phyloP scores from a whole-genome alignment of 2,329 filamentous ascomycete species.

The Setomelanomma holmii region DNA sequence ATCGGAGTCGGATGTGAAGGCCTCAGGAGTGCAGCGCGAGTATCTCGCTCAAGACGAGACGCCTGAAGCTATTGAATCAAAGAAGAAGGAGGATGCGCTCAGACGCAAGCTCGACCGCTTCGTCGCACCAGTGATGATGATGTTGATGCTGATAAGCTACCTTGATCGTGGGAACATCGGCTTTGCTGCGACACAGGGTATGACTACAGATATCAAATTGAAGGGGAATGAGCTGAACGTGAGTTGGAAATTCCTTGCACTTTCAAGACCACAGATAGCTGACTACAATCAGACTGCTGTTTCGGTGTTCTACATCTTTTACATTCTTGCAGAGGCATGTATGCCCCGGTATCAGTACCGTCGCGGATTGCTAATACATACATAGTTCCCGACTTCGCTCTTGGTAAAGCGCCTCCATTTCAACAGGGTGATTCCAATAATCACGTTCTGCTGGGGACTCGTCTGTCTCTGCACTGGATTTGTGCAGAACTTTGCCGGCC shows the following conservation, averaged over 20 bases:
- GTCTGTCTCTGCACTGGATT: conserved; percentile 38
- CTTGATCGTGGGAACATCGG: conserved; percentile 46
- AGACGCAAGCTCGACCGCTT: conserved; percentile 42
- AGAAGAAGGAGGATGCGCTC: conserved; percentile 36
- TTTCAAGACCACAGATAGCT: neutral
- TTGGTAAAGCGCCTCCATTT: conserved; percentile 44
- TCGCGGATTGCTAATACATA: neutral
- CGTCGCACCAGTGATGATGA: conserved; percentile 46
- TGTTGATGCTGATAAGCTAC: conserved; percentile 45
- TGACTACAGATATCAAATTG: conserved; percentile 37
- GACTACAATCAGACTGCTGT: conserved; percentile 33
- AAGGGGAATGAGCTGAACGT: conserved; percentile 38
- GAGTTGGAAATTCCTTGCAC: conserved; percentile 2
- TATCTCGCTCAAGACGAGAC: conserved; percentile 30
- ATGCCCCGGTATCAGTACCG: neutral
- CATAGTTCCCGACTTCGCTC: conserved; percentile 41
- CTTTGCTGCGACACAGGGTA: conserved; percentile 45
- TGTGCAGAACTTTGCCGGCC: conserved; percentile 26
- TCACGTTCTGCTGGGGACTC: conserved; percentile 64
- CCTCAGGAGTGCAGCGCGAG: conserved; percentile 21
- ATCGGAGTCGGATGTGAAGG: conserved; percentile 19
- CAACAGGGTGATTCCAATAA: conserved; percentile 44
- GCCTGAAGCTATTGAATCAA: conserved; percentile 14
- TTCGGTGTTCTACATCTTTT: conserved; percentile 46
- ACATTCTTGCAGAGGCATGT: conserved; percentile 42